Base-by-base conservation (phyloP, 148 eudicot genomes). In the Rhododendron ovatum region DNA sequence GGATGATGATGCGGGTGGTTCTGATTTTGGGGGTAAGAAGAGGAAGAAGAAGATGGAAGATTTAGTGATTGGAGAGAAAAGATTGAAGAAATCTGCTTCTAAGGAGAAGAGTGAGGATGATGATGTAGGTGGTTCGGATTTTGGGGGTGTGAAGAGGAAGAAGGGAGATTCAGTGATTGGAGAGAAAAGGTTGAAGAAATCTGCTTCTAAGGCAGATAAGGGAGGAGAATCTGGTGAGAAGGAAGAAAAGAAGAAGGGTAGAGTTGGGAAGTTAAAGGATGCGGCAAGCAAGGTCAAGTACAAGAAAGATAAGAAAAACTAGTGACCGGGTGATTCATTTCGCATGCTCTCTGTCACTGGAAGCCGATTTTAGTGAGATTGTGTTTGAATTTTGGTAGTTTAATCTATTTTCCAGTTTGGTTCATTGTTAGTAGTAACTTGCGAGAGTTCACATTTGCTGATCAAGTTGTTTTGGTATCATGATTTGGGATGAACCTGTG, bases 241-340 rank as follows among this genome's bases (percentile, higher is more conserved):
- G 59, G 28, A n/a, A 79, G 35, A 5, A 5, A 71, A 71, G 26
- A 43, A 78, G 51, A 78, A 65, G 48, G 43, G 37, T 28, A 61
- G 78, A 11, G 78, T 48, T 63, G 82, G 73, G 73, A 73, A 81
- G 73, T 73, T 53, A 5, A 73, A 81, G 77, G 81, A 81, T 15
- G 87, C 57, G 45, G 30, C 80, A 14, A 51, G 80, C 77, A 75
- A 80, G 69, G 28, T 50, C 51, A 80, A 79, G 51, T 53, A 14
- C 35, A 85, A 85, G 74, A 85, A 80, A 65, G 61, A 48, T 61
- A 85, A 65, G 83, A 79, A 80, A 85, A 65, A 18, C 30, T 7
- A n/a, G 79, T 13, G 51, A 50, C 37, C 13, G 15, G 22, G 83
- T 67, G 69, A 85, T 80, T 51, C 37, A 80, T 48, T 59, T 22